Evolutionary conservation across 441 rosid species (phyloP).

Genomic region (Rhodomyrtus psidioides): DNA sequence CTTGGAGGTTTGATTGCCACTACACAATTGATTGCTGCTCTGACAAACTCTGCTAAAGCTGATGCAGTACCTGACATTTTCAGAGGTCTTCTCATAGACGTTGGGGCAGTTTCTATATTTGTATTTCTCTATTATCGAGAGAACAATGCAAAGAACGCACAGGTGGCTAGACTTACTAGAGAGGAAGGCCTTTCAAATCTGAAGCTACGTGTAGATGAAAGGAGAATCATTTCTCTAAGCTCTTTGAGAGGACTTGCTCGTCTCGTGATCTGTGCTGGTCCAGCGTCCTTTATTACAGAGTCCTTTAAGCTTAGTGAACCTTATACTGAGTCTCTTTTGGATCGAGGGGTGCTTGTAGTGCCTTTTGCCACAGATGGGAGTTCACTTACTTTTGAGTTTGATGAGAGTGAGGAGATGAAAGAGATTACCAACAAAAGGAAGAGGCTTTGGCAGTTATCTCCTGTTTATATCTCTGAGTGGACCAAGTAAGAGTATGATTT

Average conservation of each 20-base stretch:
- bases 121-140: constrained; percentile 70
- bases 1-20: constrained; percentile 81
- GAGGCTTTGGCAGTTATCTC: constrained; percentile 69
- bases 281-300: constrained; percentile 54
- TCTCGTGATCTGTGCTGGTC: constrained; percentile 83
- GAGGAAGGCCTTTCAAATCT: constrained; percentile 88
- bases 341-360: constrained; percentile 86
- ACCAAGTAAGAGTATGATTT: constrained; percentile 37
- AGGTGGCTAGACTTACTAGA: constrained; percentile 75
- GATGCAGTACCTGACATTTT: constrained; percentile 52
- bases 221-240: constrained; percentile 47
- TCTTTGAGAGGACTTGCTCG: constrained; percentile 70
- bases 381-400: constrained; percentile 47
- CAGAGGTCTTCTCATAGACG: constrained; percentile 62
- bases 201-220: constrained; percentile 64
- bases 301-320: constrained; percentile 69
- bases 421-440: constrained; percentile 45
- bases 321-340: constrained; percentile 62
- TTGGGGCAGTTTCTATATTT: constrained; percentile 67
- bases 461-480: constrained; percentile 60
- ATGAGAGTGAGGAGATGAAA: constrained; percentile 49
- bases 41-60: constrained; percentile 61
- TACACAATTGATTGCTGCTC: constrained; percentile 65
- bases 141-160: constrained; percentile 64
- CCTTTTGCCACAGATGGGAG: constrained; percentile 71